Percentiles rank a stretch among this genome's conserved stretches.
Evolutionary conservation across 2,329 filamentous ascomycete species (phyloP).

Genomic region (Ambrosiella cleistominuta): DNA sequence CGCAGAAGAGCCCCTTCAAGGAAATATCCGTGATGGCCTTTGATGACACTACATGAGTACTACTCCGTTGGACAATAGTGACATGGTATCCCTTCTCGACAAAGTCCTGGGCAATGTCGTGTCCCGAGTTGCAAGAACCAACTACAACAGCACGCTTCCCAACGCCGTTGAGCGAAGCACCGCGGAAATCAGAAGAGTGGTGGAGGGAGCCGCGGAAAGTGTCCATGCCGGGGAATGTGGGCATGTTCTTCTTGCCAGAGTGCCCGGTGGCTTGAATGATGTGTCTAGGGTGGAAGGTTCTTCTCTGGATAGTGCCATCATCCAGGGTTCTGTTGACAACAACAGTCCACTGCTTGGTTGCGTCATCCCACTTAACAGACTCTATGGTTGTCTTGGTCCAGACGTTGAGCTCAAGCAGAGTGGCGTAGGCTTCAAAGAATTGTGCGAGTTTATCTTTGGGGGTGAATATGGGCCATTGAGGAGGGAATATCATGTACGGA

Average conservation of each 20-base stretch:
- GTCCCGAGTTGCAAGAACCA: conserved; percentile 50
- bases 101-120: conserved; percentile 53
- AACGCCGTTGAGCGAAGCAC: conserved; percentile 26
- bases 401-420: conserved; percentile 48
- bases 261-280: conserved; percentile 52
- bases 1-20: conserved; percentile 32
- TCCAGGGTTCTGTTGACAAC: conserved; percentile 31
- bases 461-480: conserved; percentile 51
- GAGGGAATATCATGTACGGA: conserved; percentile 47
- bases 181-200: conserved; percentile 43
- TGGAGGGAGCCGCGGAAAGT: conserved; percentile 42
- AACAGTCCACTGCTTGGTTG: conserved; percentile 35
- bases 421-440: conserved; percentile 49
- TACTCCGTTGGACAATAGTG: conserved; percentile 52
- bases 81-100: conserved; percentile 48
- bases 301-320: conserved; percentile 30
- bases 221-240: conserved; percentile 37
- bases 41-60: conserved; percentile 45
- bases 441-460: conserved; percentile 55
- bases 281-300: conserved; percentile 42
- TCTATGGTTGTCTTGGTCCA: conserved; percentile 39
- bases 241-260: conserved; percentile 46
- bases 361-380: conserved; percentile 32
- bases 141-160: conserved; percentile 47
- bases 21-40: conserved; percentile 33